A percentile compares a stretch with the other conserved stretches of the same genome.
Evolutionary conservation across 352 stramenopile species (phyloP).

Genomic region (Nothophytophthora sp.): DNA sequence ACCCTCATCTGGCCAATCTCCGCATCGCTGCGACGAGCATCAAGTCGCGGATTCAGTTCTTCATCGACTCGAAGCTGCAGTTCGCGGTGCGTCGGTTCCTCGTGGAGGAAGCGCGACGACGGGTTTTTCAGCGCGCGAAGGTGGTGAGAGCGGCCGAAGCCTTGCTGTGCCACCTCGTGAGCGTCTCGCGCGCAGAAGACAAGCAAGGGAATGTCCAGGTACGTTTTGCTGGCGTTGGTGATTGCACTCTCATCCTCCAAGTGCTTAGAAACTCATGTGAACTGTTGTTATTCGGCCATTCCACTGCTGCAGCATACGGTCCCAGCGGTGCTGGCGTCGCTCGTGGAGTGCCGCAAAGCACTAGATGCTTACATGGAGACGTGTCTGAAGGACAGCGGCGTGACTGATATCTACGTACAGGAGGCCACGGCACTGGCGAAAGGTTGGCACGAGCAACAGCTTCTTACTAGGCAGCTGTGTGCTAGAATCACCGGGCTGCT

Average conservation of each 20-base stretch:
- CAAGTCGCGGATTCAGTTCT: constrained; percentile 48
- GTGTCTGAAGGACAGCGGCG: constrained; percentile 59
- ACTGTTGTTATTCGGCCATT: no score
- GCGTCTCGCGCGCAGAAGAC: constrained; percentile 60
- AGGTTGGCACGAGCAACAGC: no score
- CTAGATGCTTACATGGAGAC: constrained; percentile 72
- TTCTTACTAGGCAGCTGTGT: background rate
- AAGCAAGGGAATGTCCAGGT: constrained; percentile 73
- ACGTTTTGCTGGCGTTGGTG: no score
- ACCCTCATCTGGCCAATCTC: constrained; percentile 53
- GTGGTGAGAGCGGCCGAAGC: constrained; percentile 49
- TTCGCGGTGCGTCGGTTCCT: constrained; percentile 63
- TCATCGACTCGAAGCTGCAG: constrained; percentile 51
- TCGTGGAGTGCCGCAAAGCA: constrained; percentile 65
- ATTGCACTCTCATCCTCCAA: no score
- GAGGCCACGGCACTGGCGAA: constrained; percentile 57
- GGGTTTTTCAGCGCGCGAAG: constrained; percentile 48
- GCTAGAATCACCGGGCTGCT: constrained; percentile 3
- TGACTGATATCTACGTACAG: constrained; percentile 62
- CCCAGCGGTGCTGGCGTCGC: constrained; percentile 62
- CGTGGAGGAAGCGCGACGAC: constrained; percentile 48
- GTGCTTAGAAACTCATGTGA: background rate
- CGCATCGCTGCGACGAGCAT: constrained; percentile 41
- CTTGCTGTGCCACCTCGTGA: constrained; percentile 62
- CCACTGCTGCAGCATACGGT: constrained; percentile 72